Evolutionary conservation across 345 rosid species (phyloP).

Genomic region (Hibiscus trionum): DNA sequence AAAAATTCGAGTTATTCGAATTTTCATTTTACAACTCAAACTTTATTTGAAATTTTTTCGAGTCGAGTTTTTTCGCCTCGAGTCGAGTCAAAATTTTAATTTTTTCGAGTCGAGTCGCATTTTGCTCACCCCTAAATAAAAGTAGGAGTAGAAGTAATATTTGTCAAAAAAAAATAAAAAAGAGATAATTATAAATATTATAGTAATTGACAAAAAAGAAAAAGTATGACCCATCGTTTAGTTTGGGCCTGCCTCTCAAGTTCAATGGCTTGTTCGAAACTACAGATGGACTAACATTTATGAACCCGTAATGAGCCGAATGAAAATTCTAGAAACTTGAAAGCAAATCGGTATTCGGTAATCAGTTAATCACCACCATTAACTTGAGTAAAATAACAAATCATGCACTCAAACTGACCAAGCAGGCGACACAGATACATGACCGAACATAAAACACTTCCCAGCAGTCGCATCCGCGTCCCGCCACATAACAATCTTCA

Average conservation of each 20-base stretch:
- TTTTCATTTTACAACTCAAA: no score
- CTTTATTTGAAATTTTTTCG: no score
- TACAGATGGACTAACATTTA: neutral
- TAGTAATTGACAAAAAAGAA: no score
- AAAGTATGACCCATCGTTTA: no score
- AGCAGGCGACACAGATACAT: neutral
- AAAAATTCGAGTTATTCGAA: no score
- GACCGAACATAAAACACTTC: neutral
- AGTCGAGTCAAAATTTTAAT: no score
- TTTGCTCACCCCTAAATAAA: no score
- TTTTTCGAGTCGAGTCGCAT: rapidly evolving
- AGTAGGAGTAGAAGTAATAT: no score
- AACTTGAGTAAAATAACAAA: neutral
- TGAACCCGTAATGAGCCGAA: neutral
- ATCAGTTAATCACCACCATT: neutral
- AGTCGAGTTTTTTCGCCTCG: no score
- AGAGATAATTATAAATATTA: no score
- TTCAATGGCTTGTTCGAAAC: neutral
- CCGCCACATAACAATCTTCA: conserved; percentile 8
- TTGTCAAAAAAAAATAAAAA: no score
- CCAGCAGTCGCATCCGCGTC: neutral
- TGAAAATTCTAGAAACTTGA: neutral
- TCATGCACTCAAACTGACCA: neutral
- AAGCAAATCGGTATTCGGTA: neutral
- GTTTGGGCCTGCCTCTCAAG: neutral